Percentiles rank a stretch among this genome's conserved stretches.
Conservation (phyloP, 352 stramenopile species). For the Aphanomyces stellatus region DNA sequence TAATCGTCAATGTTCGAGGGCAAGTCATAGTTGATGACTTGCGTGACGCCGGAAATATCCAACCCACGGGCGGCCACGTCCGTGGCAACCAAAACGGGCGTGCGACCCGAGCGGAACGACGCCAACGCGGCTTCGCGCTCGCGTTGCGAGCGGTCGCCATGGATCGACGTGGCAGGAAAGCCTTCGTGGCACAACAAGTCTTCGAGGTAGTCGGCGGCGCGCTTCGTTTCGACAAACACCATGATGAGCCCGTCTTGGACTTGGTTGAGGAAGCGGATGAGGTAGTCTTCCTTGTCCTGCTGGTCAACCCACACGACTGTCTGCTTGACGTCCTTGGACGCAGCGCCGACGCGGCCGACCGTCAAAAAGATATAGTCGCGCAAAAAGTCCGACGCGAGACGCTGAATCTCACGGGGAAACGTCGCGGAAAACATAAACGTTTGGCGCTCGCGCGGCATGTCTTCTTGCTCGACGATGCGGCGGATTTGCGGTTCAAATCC, state of each 20-base stretch:
- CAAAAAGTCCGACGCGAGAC: conserved; percentile 96
- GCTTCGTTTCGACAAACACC: conserved; percentile 99
- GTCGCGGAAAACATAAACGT: conserved; percentile 99
- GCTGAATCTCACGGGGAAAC: conserved; percentile 97
- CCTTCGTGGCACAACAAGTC: conserved; percentile 89
- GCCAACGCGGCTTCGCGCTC: conserved; percentile 90
- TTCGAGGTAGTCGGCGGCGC: conserved; percentile 94
- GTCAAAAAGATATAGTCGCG: conserved; percentile 99
- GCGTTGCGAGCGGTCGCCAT: conserved; percentile 95
- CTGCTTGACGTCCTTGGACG: conserved; percentile 98
- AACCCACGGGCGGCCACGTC: conserved; percentile 97
- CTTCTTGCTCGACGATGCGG: conserved; percentile 97
- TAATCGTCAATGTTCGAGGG: conserved; percentile 99
- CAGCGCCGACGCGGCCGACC: conserved; percentile 95
- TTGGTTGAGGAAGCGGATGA: conserved; percentile 94
- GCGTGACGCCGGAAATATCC: conserved; percentile 97
- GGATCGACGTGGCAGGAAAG: conserved; percentile 93
- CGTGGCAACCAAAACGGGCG: conserved; percentile 95
- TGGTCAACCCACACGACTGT: conserved; percentile 96
- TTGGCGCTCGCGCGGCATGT: conserved; percentile 95
- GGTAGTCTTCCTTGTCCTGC: conserved; percentile 93
- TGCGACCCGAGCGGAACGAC: conserved; percentile 87
- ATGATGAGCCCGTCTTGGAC: conserved; percentile 89
- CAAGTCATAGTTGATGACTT: conserved; percentile 98
- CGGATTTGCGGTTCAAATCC: conserved; percentile 99